Conservation (phyloP, 2,329 filamentous ascomycete species). For the Fusarium duplospermum region DNA sequence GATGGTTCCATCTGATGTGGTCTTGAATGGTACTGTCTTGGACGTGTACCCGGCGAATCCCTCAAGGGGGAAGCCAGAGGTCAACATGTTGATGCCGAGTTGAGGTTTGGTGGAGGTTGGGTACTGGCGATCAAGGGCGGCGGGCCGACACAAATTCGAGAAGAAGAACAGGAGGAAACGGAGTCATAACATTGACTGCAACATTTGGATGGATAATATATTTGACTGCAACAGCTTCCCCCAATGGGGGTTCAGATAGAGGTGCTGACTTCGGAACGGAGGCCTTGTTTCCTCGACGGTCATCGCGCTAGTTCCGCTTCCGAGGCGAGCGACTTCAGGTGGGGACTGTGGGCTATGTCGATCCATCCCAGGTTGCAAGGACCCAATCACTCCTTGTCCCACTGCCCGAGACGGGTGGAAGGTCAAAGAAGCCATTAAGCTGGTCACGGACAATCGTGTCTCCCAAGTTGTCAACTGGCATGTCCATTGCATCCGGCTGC, state of each 20-base stretch:
- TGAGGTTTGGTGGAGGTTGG: neutral
- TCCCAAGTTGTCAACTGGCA: neutral
- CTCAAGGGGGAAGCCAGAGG: neutral
- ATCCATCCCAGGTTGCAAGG: neutral
- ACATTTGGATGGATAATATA: too few species aligned
- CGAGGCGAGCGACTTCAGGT: neutral
- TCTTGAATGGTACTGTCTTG: neutral
- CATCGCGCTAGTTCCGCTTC: neutral
- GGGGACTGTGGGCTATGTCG: neutral
- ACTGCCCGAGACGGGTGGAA: neutral
- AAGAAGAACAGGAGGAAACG: neutral
- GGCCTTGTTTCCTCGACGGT: neutral
- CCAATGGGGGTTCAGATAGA: too few species aligned
- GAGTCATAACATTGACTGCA: too few species aligned
- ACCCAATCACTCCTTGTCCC: neutral
- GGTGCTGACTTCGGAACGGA: neutral
- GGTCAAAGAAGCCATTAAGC: neutral
- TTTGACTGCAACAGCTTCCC: too few species aligned
- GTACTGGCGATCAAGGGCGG: neutral
- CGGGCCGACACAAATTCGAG: neutral
- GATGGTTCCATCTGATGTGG: neutral
- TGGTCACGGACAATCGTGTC: neutral
- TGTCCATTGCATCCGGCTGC: neutral
- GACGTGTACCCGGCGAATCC: neutral
- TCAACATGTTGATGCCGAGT: neutral